phyloP scores from a whole-genome alignment of 1,284 basidiomycete species.

The Sanghuangporus sanghuang region DNA sequence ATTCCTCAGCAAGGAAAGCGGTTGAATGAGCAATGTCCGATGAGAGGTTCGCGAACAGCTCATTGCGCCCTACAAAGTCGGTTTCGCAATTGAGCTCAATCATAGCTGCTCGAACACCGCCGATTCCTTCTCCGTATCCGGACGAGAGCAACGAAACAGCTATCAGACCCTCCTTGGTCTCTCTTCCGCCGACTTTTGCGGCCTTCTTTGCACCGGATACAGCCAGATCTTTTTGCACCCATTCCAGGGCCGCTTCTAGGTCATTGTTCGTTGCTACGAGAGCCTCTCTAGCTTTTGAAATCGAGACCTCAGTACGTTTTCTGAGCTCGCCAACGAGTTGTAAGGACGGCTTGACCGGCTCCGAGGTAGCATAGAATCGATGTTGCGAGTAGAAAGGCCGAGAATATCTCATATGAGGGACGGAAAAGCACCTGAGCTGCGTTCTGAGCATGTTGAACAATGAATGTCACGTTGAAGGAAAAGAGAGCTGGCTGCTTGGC shows the following conservation, averaged over 20 bases:
- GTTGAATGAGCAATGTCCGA: constrained; percentile 83
- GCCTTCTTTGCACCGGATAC: constrained; percentile 74
- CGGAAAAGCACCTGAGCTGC: constrained; percentile 9
- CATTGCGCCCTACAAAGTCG: constrained; percentile 90
- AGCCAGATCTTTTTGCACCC: constrained; percentile 74
- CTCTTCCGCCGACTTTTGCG: constrained; percentile 74
- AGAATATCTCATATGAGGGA: neutral
- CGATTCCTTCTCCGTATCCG: constrained; percentile 35
- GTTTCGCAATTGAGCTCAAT: constrained; percentile 96
- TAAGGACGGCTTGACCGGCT: constrained; percentile 44
- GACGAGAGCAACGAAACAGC: constrained; percentile 68
- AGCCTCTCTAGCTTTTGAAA: constrained; percentile 87
- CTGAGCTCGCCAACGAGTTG: constrained; percentile 85
- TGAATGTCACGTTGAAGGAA: neutral
- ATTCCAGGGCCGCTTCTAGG: constrained; percentile 68
- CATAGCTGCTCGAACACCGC: constrained; percentile 74
- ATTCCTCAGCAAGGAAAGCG: constrained; percentile 69
- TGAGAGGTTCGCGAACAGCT: constrained; percentile 76
- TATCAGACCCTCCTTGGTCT: constrained; percentile 76
- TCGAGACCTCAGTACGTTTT: constrained; percentile 74
- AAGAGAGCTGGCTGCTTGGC: neutral
- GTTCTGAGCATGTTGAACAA: constrained; percentile 1
- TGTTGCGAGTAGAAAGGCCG: neutral
- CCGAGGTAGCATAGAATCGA: constrained; percentile 35
- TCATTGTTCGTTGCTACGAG: constrained; percentile 74